Conservation (phyloP, 2,329 filamentous ascomycete genomes). For the Corinectria fuckeliana region DNA sequence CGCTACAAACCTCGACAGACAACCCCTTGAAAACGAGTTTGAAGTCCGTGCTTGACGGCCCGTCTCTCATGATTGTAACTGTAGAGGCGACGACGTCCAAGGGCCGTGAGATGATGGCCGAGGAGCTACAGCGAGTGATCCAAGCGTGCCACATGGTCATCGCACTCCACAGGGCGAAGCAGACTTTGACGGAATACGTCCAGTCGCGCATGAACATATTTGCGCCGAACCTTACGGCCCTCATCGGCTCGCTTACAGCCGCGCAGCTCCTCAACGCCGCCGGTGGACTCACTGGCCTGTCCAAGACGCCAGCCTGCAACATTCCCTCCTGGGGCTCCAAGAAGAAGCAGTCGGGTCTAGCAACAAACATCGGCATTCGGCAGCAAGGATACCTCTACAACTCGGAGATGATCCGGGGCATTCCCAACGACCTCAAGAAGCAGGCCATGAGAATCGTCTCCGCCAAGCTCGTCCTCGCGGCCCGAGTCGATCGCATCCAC, state of each 20-base stretch:
- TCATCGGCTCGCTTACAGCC: conserved; percentile 91
- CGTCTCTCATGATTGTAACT: conserved; percentile 93
- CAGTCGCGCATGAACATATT: conserved; percentile 97
- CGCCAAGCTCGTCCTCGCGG: conserved; percentile 91
- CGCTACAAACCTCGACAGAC: conserved; percentile 75
- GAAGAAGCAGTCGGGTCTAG: conserved; percentile 82
- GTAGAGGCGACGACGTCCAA: conserved; percentile 92
- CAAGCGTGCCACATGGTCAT: conserved; percentile 87
- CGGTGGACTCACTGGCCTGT: conserved; percentile 85
- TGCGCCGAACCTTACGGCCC: conserved; percentile 87
- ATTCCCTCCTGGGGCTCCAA: conserved; percentile 90
- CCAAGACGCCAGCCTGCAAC: conserved; percentile 93
- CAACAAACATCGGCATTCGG: conserved; percentile 88
- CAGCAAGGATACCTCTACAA: conserved; percentile 95
- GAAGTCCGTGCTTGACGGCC: conserved; percentile 82
- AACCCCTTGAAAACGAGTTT: conserved; percentile 80
- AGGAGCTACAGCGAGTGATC: conserved; percentile 76
- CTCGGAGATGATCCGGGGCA: conserved; percentile 84
- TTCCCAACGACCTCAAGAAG: conserved; percentile 85
- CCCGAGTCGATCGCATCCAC: conserved; percentile 86
- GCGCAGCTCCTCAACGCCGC: conserved; percentile 96
- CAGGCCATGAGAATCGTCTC: conserved; percentile 96
- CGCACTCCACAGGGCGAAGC: conserved; percentile 86
- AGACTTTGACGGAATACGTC: conserved; percentile 87
- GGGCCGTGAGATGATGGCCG: conserved; percentile 76